These are phyloP conservation scores for Tuber magnatum DNA, from an alignment of 495 filamentous ascomycete species.

Conservation along the genomic window DNA sequence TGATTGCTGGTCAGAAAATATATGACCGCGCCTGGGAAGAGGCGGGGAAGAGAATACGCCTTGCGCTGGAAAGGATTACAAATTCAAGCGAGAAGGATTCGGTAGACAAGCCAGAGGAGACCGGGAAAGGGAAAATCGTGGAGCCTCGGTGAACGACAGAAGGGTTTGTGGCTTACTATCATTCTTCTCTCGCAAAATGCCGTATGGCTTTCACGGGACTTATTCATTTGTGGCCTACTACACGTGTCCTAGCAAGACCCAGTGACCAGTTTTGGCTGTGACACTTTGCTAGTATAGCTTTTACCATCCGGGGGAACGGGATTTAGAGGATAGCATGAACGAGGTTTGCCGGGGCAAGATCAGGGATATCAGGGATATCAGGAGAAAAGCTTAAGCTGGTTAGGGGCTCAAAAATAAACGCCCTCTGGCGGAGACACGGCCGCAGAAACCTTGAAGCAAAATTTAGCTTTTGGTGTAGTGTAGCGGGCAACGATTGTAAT, in stretches of 20 bases:
- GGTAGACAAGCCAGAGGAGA: neutral
- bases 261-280: neutral
- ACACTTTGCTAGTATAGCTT: neutral
- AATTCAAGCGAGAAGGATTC: neutral
- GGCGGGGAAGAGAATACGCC: neutral
- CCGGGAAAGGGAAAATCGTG: neutral
- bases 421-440: neutral
- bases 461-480: neutral
- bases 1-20: neutral
- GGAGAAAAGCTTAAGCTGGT: neutral
- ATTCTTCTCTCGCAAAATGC: neutral
- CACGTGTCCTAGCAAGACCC: neutral
- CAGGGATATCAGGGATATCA: neutral
- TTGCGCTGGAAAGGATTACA: neutral
- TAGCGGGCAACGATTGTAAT: neutral
- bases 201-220: neutral
- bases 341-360: neutral
- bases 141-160: neutral
- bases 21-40: neutral
- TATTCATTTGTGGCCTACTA: neutral
- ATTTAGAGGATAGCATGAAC: neutral
- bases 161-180: neutral
- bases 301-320: neutral
- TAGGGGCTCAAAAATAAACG: neutral
- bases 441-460: neutral